Percentiles rank a stretch among this genome's conserved stretches.
phyloP scores from a whole-genome alignment of 805 yeast genomes.

The Blastobotrys robertii region DNA sequence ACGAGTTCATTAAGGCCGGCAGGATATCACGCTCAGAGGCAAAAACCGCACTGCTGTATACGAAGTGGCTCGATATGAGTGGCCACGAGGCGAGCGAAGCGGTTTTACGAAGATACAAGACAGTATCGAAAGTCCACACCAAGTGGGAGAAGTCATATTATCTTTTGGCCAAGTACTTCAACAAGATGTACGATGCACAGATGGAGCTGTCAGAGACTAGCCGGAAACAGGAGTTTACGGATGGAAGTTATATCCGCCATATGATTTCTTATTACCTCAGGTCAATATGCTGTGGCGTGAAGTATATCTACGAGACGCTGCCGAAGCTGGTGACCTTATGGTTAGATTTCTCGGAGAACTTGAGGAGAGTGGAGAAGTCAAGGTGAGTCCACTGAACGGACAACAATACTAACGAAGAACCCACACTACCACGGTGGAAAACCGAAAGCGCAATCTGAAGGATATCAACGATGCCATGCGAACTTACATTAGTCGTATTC shows the following conservation, averaged over 20 bases:
- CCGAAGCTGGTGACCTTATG: conserved; percentile 88
- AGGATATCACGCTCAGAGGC: conserved; percentile 20
- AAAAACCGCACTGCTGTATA: conserved; percentile 60
- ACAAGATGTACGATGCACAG: conserved; percentile 65
- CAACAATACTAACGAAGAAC: neutral
- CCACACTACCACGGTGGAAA: neutral
- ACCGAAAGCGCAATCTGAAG: neutral
- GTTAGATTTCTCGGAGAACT: conserved; percentile 58
- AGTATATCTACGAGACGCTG: conserved; percentile 67
- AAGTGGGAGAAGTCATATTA: conserved; percentile 75
- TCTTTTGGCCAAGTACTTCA: conserved; percentile 68
- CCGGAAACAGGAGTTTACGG: conserved; percentile 15
- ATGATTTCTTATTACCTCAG: conserved; percentile 48
- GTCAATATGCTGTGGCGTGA: conserved; percentile 52
- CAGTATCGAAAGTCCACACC: conserved; percentile 44
- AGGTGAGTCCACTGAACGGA: neutral
- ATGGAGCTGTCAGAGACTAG: conserved; percentile 28
- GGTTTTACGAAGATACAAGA: conserved; percentile 58
- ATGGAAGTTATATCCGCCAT: conserved; percentile 41
- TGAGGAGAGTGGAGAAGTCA: conserved; percentile 1
- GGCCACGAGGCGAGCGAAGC: conserved; percentile 71
- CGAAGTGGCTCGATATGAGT: conserved; percentile 81
- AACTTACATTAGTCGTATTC: conserved; percentile 4
- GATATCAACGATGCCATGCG: conserved; percentile 1
- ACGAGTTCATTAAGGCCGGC: neutral